Base-by-base conservation (phyloP, 1,284 basidiomycete genomes). In the Fomitopsis palustris region DNA sequence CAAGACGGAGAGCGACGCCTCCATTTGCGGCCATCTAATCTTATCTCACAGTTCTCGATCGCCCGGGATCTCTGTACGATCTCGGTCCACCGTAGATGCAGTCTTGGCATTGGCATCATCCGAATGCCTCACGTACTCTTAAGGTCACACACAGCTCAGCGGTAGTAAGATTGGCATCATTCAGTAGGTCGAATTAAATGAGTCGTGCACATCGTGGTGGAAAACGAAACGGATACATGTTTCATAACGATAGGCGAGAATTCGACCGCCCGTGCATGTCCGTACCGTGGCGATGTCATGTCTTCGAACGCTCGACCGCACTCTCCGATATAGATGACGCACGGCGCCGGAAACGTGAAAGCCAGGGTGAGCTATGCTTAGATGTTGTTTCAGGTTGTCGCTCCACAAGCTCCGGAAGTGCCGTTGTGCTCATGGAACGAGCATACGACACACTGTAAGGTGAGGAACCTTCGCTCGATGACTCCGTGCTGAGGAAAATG, bases 31-130 rank as follows among this genome's bases (percentile, higher is more conserved):
- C 31, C 43, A 23, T 25, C 42, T 47, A 53, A 57, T 61, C 59
- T 57, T 53, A 61, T 61, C 59, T 61, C 56, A 56, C 17, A 5
- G 21, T 8, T 10, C n/a, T 53, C 35, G 35, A 27, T 23, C 31
- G 33, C 35, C 8, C 33, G 12, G 38, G 41, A 31, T 31, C 41
- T 19, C 43, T 23, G 10, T 23, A 17, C 43, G 17, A 52, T 35
- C 51, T 38, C 31, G 6, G n/a, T 17, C 21, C 33, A 19, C 8
- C 17, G 41, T 10, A 37, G 35, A 37, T 37, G 35, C 35, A 12
- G 31, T 33, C 31, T 33, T 33, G 35, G 35, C 35, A 37, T 14
- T 10, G 35, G 35, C n/a, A n/a, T n/a, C n/a, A n/a, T n/a, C n/a
- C n/a, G n/a, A n/a, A n/a, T n/a, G n/a, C n/a, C n/a, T n/a, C n/a